Base-by-base conservation (phyloP, 805 yeast genomes). In the Candida corydali region DNA sequence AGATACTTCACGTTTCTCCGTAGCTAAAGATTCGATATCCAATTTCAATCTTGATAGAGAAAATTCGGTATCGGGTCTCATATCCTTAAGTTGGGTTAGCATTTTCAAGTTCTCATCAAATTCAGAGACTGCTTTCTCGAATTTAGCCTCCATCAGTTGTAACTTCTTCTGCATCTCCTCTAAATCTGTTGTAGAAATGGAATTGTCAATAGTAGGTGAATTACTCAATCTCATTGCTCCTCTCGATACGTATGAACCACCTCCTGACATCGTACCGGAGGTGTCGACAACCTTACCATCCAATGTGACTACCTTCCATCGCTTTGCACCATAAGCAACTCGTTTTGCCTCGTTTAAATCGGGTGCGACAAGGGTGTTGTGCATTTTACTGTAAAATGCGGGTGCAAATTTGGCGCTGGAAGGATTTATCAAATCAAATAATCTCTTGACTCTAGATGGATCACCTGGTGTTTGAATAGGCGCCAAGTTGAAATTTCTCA, bases 181-280 rank as follows among this genome's bases (percentile, higher is more conserved):
- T 2, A 86, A 71, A 32, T 80, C 86, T 34, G 34, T 22, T 12
- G 71, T 78, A 16, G 76, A 78, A 3, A 81, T 67, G 10, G 73
- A 55, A n/a, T 64, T 69, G 38, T 46, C 51, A 10, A 38, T 45
- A 6, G 42, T 42, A 1, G 63, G 48, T 4, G 63, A 61, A 14
- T 34, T 37, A 11, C 65, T 54, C 27, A 73, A 61, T 40, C 71
- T 77, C 95, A 93, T 87, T 2, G 83, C 81, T 5, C 98, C 98
- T 34, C 73, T 73, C 12, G 75, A 70, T 7, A 71, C 74, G 26
- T 73, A 66, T 37, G 70, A 74, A 36, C 98, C 98, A 61, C 99
- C 99, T 50, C 99, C 99, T 32, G 95, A 79, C 81, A 94, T 80
- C 1, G 97, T 86, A 59, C 99, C 99, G 2, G 95, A 84, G 11